Evolutionary conservation across 2,329 filamentous ascomycete genomes (phyloP).

Genomic region (Trichoderma sp.): DNA sequence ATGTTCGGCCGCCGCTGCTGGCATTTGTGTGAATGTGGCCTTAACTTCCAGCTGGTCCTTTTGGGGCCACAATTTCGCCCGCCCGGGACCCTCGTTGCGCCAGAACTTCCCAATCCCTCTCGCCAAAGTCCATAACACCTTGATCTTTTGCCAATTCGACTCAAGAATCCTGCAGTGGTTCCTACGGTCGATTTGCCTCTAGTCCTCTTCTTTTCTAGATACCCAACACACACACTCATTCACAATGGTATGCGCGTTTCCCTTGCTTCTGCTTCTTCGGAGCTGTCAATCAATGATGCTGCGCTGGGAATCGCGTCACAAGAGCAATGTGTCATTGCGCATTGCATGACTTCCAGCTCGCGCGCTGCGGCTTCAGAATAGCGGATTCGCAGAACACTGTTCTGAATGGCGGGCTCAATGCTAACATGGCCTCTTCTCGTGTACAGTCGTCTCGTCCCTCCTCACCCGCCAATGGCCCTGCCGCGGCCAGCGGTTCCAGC

Average conservation of each 20-base stretch:
- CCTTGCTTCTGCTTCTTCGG: not conserved
- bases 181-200: slow-evolving; percentile 31
- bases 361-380: not conserved
- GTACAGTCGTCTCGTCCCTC: slow-evolving; percentile 60
- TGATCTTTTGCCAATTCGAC: slow-evolving; percentile 34
- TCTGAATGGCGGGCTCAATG: not conserved
- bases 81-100: slow-evolving; percentile 23
- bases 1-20: slow-evolving; percentile 38
- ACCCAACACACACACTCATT: slow-evolving; percentile 30
- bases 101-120: slow-evolving; percentile 31
- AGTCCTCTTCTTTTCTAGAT: slow-evolving; percentile 29
- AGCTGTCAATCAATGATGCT: not conserved
- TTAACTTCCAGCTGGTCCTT: slow-evolving; percentile 40
- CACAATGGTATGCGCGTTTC: slow-evolving; percentile 40
- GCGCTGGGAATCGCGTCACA: slow-evolving; percentile 25
- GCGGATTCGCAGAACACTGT: not conserved
- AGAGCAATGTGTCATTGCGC: slow-evolving; percentile 6
- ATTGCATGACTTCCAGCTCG: not conserved
- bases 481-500: slow-evolving; percentile 66
- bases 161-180: slow-evolving; percentile 43
- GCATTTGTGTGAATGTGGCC: slow-evolving; percentile 49
- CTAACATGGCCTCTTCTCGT: slow-evolving; percentile 35
- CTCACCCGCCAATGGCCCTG: slow-evolving; percentile 60
- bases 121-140: slow-evolving; percentile 31
- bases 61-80: slow-evolving; percentile 37